Conservation (phyloP, 2,329 filamentous ascomycete species). For the Sphaerulina vaccinii region DNA sequence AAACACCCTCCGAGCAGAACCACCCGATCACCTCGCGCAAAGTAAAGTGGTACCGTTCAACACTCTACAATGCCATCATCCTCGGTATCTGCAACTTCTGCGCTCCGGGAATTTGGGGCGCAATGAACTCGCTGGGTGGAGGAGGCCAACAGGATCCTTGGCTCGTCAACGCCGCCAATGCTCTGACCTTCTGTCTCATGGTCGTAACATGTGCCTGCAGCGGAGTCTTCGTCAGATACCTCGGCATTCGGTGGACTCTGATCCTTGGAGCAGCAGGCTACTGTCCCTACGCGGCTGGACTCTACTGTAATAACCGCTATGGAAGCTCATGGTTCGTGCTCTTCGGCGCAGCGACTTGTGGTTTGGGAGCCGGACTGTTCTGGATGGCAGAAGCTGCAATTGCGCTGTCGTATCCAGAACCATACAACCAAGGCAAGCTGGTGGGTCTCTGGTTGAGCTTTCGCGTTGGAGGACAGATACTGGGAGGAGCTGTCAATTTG, state of each 20-base stretch:
- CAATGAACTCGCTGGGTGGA: conserved; percentile 67
- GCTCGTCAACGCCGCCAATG: conserved; percentile 69
- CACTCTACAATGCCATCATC: conserved; percentile 70
- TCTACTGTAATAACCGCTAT: conserved; percentile 71
- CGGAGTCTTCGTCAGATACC: conserved; percentile 61
- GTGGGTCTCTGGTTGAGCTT: conserved; percentile 68
- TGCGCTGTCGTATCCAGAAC: conserved; percentile 69
- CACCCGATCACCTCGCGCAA: conserved; percentile 8
- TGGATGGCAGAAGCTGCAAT: conserved; percentile 76
- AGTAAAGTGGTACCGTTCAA: conserved; percentile 61
- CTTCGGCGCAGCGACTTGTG: conserved; percentile 66
- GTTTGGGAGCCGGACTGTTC: conserved; percentile 69
- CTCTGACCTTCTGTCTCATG: conserved; percentile 71
- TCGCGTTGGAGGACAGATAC: conserved; percentile 63
- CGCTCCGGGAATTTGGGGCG: conserved; percentile 66
- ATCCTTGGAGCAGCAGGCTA: conserved; percentile 73
- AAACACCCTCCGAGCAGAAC: conserved; percentile 12
- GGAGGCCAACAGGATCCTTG: conserved; percentile 65
- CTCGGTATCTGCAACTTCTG: conserved; percentile 69
- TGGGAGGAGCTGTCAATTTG: conserved; percentile 70
- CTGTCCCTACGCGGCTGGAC: conserved; percentile 67
- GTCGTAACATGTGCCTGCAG: conserved; percentile 67
- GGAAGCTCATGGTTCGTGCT: conserved; percentile 68
- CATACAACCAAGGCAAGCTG: conserved; percentile 63
- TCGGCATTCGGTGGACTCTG: conserved; percentile 69